These are phyloP conservation scores for Myrica gale DNA, from an alignment of 306 rosid species.

Conservation along the genomic window DNA sequence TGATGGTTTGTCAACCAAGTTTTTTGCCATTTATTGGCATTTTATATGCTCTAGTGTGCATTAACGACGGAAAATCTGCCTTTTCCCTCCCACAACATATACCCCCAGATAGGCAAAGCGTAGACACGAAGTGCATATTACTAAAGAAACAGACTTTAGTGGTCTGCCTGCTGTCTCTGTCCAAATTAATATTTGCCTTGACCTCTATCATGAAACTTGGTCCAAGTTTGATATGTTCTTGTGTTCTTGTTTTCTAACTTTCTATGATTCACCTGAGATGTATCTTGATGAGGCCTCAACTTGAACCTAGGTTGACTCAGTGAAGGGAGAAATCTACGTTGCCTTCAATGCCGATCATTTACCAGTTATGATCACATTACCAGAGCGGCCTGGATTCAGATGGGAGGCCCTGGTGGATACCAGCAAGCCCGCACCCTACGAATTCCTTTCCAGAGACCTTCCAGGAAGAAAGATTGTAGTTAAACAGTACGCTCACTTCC, in stretches of 20 bases:
- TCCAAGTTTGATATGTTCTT: neutral
- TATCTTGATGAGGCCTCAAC: constrained; percentile 30
- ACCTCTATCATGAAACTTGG: neutral
- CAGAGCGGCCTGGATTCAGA: constrained; percentile 74
- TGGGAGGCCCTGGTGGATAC: constrained; percentile 94
- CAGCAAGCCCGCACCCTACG: constrained; percentile 74
- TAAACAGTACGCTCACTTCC: constrained; percentile 76
- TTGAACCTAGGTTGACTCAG: constrained; percentile 63
- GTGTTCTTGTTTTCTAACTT: neutral
- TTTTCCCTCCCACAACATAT: neutral
- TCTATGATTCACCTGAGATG: constrained; percentile 10
- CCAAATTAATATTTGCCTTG: neutral
- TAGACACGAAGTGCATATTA: no score
- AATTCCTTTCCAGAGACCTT: constrained; percentile 62
- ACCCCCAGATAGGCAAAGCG: neutral
- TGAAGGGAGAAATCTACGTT: constrained; percentile 76
- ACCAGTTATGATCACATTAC: constrained; percentile 57
- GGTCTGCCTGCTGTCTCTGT: neutral
- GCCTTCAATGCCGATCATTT: constrained; percentile 89
- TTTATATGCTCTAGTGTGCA: neutral
- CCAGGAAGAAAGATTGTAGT: constrained; percentile 65
- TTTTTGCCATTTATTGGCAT: neutral
- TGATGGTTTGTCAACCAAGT: no score
- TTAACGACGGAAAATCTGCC: neutral
- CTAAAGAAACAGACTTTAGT: neutral